Conservation (phyloP, 2,329 filamentous ascomycete species). For the Zasmidium cellare region DNA sequence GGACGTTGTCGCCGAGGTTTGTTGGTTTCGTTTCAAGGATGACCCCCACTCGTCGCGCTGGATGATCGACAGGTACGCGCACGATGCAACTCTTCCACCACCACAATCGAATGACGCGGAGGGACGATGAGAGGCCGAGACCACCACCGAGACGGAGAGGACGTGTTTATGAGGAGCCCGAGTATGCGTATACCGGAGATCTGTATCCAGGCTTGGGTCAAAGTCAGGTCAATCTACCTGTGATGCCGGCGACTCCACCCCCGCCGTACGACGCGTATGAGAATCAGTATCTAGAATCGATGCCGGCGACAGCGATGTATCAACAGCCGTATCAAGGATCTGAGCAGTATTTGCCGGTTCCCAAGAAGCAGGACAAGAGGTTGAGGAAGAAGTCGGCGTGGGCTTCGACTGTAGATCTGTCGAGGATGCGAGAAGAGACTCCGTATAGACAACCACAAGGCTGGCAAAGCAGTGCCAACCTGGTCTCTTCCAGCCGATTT, state of each 20-base stretch:
- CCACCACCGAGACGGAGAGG: neutral
- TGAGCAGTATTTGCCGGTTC: conserved; percentile 12
- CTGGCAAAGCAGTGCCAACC: conserved; percentile 18
- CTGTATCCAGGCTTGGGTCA: neutral
- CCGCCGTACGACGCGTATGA: conserved; percentile 18
- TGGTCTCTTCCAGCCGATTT: conserved; percentile 8
- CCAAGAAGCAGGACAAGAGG: conserved; percentile 4
- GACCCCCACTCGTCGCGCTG: neutral
- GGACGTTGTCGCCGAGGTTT: neutral
- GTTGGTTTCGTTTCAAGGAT: neutral
- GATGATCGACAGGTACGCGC: conserved; percentile 4
- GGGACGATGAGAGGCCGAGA: neutral
- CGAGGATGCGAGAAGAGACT: conserved; percentile 1
- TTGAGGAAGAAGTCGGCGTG: conserved; percentile 18
- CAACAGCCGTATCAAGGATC: conserved; percentile 12
- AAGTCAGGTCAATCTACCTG: neutral
- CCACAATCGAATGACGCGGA: neutral
- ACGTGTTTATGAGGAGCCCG: neutral
- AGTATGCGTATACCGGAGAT: neutral
- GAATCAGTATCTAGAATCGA: conserved; percentile 8
- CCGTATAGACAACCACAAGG: conserved; percentile 11
- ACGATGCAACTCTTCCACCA: neutral
- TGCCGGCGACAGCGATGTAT: conserved; percentile 11
- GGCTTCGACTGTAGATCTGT: conserved; percentile 14
- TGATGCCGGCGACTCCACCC: conserved; percentile 13